Evolutionary conservation across 495 filamentous ascomycete genomes (phyloP), one percentile per base, ranked within the genome.

Genomic region (Trichoderma gamsii): DNA sequence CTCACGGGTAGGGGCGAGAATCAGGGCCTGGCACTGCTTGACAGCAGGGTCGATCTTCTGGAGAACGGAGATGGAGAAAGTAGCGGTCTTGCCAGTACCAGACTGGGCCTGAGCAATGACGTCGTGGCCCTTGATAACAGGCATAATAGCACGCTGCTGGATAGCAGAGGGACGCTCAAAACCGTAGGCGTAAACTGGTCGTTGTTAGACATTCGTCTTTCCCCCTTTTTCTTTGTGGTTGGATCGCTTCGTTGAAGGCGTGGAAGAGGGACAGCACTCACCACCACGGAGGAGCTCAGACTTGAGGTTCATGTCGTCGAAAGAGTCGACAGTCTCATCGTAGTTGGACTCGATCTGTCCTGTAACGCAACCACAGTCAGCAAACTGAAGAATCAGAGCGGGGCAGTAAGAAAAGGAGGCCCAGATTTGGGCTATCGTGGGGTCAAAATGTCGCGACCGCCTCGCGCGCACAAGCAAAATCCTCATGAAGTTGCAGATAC

Each of bases 301-400:
- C 87, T 96, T 97, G 75, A 99, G 86, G 82, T 89, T 88, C 95
- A 99, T 99, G 70, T 92, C 86, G 82, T 99, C 95, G 81, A 99
- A 99, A 68, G 93, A 96, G 82, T 99, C 95, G 79, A 93, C 95
- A 75, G 94, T 92, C 87, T 99, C 96, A 87, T 99, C 95, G 83
- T 99, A 99, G 91, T 98, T 99, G 76, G 93, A 97, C 84, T 98
- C 95, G 85, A 99, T 98, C 84, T 93, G 91, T 78, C 91, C 96
- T 96, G 82, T 74, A 77, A 70, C 56, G 63, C 16, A 35, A 51
- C 56, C 65, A 16, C 25, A 16, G 13, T 56, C 5, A 49, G 68
- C 66, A 64, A 41, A 65, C 41, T 51, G 29, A 61, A 44, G 59
- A 43, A 23, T 6, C 41, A 27, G 63, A 21, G 63, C n/a, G 35